Evolutionary conservation across 2,329 filamentous ascomycete species (phyloP).

Genomic region (Colletotrichum godetiae): DNA sequence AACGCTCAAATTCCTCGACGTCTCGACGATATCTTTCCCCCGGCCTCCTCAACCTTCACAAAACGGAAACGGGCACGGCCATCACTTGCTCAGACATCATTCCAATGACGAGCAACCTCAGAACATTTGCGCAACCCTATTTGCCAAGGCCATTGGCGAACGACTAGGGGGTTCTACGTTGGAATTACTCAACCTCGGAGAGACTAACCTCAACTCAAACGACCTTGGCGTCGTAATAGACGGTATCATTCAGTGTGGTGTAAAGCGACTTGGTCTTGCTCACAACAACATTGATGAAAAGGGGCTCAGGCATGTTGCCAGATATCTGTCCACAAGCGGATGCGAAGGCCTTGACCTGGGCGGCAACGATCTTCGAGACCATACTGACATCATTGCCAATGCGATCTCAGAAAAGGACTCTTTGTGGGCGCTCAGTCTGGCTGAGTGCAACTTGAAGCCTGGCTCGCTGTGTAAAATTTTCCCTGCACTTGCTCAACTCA

Average conservation of each 20-base stretch:
- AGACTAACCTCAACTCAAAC: constrained; percentile 77
- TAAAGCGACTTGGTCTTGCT: constrained; percentile 84
- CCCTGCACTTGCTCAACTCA: constrained; percentile 76
- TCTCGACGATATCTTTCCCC: constrained; percentile 87
- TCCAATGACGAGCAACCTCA: constrained; percentile 39
- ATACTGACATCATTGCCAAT: constrained; percentile 64
- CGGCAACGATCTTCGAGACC: constrained; percentile 77
- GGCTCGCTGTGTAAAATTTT: constrained; percentile 79
- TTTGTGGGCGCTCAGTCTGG: constrained; percentile 85
- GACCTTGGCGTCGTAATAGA: constrained; percentile 84
- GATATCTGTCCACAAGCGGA: constrained; percentile 78
- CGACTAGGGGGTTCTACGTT: constrained; percentile 80
- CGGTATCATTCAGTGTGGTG: constrained; percentile 80
- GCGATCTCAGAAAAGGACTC: constrained; percentile 65
- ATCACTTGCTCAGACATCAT: constrained; percentile 45
- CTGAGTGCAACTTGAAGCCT: constrained; percentile 84
- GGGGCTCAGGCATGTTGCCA: constrained; percentile 79
- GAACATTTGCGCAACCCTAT: constrained; percentile 58
- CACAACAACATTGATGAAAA: constrained; percentile 82
- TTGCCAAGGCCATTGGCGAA: constrained; percentile 81
- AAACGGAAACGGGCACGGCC: constrained; percentile 39
- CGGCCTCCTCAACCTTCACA: constrained; percentile 35
- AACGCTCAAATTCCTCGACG: constrained; percentile 85
- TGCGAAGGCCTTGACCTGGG: constrained; percentile 92
- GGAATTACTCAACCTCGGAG: constrained; percentile 85